A percentile compares a stretch with the other conserved stretches of the same genome.
These are phyloP conservation scores for Acanthamoeba polyphaga DNA, from an alignment of 208 protist genomes.

Conservation along the genomic window DNA sequence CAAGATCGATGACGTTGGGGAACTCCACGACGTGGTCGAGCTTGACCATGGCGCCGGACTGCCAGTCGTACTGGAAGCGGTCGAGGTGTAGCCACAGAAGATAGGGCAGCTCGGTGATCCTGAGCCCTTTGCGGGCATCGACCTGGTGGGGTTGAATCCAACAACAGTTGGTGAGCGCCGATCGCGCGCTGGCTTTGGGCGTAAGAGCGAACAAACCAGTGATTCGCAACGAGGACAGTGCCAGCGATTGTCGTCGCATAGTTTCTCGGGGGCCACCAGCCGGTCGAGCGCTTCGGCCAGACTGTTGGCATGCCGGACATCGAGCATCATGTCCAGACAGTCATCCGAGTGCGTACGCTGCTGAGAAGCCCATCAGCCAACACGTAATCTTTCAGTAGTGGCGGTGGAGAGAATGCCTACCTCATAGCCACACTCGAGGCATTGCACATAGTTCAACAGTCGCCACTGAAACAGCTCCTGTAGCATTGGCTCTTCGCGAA, in stretches of 20 bases:
- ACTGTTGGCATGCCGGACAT: conserved; percentile 1
- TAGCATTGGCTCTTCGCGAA: background rate
- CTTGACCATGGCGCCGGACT: conserved; percentile 74
- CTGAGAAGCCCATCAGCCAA: conserved; percentile 83
- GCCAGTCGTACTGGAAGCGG: conserved; percentile 80
- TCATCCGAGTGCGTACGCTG: conserved; percentile 42
- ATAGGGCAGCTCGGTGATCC: conserved; percentile 74
- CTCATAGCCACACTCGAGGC: background rate
- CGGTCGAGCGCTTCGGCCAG: conserved; percentile 47
- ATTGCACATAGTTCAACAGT: background rate
- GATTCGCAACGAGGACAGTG: background rate
- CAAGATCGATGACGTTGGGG: conserved; percentile 33
- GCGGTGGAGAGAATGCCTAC: background rate
- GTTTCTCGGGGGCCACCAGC: conserved; percentile 49
- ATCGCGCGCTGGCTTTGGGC: too few relatives aligned
- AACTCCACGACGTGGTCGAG: conserved; percentile 77
- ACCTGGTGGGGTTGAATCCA: conserved; percentile 57
- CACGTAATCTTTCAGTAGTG: too few relatives aligned
- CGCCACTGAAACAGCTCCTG: background rate
- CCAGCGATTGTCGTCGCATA: conserved; percentile 17
- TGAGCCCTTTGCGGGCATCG: conserved; percentile 79
- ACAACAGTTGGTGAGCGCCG: background rate
- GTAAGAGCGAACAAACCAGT: background rate
- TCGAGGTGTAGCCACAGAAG: conserved; percentile 81
- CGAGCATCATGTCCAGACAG: conserved; percentile 45